Conservation (phyloP, 805 yeast genomes). For the Tetrapisispora iriomotensis region DNA sequence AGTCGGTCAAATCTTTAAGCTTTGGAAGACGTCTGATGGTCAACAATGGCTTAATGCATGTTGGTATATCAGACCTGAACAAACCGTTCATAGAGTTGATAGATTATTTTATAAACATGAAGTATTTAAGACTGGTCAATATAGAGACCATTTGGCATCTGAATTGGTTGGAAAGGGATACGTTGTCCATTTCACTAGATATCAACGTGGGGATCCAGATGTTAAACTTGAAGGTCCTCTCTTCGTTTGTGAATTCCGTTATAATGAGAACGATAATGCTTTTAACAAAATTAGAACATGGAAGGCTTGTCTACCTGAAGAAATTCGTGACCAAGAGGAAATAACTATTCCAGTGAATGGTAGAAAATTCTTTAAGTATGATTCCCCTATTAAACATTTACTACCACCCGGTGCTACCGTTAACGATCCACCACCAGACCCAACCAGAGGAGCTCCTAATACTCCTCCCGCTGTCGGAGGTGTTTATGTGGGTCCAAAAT, state of each 20-base stretch:
- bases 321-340: conserved; percentile 77
- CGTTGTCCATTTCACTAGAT: conserved; percentile 88
- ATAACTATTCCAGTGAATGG: conserved; percentile 62
- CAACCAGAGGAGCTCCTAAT: conserved; percentile 67
- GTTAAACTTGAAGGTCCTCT: conserved; percentile 71
- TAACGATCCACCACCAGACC: conserved; percentile 70
- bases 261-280: conserved; percentile 79
- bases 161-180: conserved; percentile 91
- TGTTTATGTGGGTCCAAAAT: conserved; percentile 68
- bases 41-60: conserved; percentile 86
- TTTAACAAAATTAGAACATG: conserved; percentile 95
- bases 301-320: conserved; percentile 98
- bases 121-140: conserved; percentile 94
- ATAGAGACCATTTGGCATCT: conserved; percentile 82
- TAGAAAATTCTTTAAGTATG: conserved; percentile 60
- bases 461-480: conserved; percentile 95
- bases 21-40: conserved; percentile 79
- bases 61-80: conserved; percentile 97
- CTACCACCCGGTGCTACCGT: conserved; percentile 66
- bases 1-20: conserved; percentile 84
- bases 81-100: conserved; percentile 90
- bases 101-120: conserved; percentile 86
- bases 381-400: conserved; percentile 75
- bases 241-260: conserved; percentile 90
- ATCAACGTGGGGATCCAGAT: conserved; percentile 89